phyloP scores from a whole-genome alignment of 2,329 filamentous ascomycete genomes.

The Aspergillus quadricinctus region DNA sequence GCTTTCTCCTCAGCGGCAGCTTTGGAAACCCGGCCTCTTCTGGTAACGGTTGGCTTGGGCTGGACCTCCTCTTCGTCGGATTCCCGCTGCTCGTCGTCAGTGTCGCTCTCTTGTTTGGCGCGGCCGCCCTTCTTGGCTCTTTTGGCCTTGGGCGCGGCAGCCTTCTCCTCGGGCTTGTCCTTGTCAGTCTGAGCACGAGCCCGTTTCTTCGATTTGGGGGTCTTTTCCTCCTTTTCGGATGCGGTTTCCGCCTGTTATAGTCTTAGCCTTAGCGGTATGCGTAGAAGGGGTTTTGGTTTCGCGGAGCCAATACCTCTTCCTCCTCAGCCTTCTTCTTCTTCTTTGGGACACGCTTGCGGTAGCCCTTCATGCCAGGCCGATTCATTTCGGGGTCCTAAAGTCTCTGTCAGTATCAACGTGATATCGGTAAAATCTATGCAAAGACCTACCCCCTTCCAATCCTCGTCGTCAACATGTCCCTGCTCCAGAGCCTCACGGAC shows the following conservation, averaged over 20 bases:
- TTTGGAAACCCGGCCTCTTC: slow-evolving; percentile 17
- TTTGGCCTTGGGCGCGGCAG: slow-evolving; percentile 13
- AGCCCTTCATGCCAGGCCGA: slow-evolving; percentile 61
- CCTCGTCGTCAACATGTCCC: slow-evolving; percentile 77
- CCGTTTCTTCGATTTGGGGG: slow-evolving; percentile 16
- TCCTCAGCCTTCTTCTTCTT: slow-evolving; percentile 34
- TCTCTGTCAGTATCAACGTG: slow-evolving; percentile 4
- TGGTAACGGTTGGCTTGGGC: slow-evolving; percentile 13
- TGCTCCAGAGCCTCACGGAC: slow-evolving; percentile 66
- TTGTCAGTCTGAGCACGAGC: slow-evolving; percentile 10
- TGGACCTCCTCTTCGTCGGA: slow-evolving; percentile 9
- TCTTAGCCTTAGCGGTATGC: slow-evolving; percentile 11
- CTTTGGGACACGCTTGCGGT: slow-evolving; percentile 45
- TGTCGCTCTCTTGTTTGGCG: slow-evolving; percentile 9
- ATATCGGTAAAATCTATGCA: neutral
- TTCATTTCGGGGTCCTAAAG: slow-evolving; percentile 70
- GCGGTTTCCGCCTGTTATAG: slow-evolving; percentile 9
- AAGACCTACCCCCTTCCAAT: slow-evolving; percentile 79
- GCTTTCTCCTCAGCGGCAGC: slow-evolving; percentile 6
- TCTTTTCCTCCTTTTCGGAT: slow-evolving; percentile 11
- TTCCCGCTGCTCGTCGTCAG: slow-evolving; percentile 1
- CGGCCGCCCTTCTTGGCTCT: slow-evolving; percentile 7
- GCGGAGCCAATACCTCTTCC: slow-evolving; percentile 20
- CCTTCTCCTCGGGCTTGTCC: slow-evolving; percentile 7
- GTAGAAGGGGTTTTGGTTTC: neutral